These are phyloP conservation scores for Chlorella sp. DNA, from an alignment of 139 green algal species.

Conservation along the genomic window DNA sequence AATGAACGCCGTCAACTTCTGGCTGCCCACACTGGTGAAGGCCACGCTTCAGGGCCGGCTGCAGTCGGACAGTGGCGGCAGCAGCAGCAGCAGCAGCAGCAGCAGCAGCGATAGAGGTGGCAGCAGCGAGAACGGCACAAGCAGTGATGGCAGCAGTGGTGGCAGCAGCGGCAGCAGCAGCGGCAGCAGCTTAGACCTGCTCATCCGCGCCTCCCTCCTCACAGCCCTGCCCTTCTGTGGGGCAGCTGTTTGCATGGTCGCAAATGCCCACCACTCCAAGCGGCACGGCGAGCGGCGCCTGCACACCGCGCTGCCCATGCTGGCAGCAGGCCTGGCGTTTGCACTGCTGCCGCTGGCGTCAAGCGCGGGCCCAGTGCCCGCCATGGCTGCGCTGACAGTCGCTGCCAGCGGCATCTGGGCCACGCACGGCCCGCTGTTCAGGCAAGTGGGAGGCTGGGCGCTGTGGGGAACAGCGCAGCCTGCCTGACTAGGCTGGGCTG, in stretches of 20 bases:
- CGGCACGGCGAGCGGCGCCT: conserved; percentile 18
- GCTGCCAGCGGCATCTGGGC: conserved; percentile 39
- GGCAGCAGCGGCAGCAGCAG: neutral
- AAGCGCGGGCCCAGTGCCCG: neutral
- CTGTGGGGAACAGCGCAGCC: too few species aligned
- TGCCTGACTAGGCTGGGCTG: too few species aligned
- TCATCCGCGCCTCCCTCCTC: neutral
- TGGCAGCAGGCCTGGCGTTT: conserved; percentile 3
- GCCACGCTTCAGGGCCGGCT: neutral
- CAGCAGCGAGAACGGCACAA: neutral
- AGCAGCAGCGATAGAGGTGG: neutral
- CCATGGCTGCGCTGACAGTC: conserved; percentile 13
- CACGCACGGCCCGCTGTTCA: conserved; percentile 41
- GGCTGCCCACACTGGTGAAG: neutral
- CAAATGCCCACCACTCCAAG: conserved; percentile 24
- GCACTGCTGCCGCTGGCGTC: neutral
- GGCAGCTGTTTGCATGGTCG: conserved; percentile 39
- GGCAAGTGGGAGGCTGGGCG: neutral
- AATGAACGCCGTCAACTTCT: conserved; percentile 36
- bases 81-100: neutral
- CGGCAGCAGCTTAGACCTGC: neutral
- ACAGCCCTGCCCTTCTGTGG: conserved; percentile 36
- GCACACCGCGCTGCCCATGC: conserved; percentile 37
- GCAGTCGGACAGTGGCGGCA: neutral
- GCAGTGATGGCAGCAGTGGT: neutral